Evolutionary conservation across 805 yeast genomes (phyloP).

Genomic region (Scheffersomyces lignosus): DNA sequence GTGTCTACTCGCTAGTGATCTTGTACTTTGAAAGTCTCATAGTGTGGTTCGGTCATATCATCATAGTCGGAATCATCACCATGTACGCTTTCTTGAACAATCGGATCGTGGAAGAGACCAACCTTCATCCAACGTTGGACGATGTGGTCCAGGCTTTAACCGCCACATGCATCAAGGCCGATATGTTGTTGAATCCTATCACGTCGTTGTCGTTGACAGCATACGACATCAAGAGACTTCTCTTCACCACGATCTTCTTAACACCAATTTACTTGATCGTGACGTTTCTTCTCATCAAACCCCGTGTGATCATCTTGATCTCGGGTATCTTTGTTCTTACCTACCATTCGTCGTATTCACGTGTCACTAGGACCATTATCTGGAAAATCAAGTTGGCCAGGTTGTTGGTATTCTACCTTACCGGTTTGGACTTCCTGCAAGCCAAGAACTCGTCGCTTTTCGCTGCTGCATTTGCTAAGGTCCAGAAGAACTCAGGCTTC

Average conservation of each 20-base stretch:
- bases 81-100: slow-evolving; percentile 60
- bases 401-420: slow-evolving; percentile 71
- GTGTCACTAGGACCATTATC: slow-evolving; percentile 76
- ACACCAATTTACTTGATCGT: slow-evolving; percentile 81
- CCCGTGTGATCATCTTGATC: slow-evolving; percentile 61
- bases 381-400: slow-evolving; percentile 82
- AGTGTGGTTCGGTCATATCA: slow-evolving; percentile 79
- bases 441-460: slow-evolving; percentile 47
- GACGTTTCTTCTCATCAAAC: slow-evolving; percentile 67
- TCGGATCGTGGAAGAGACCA: slow-evolving; percentile 57
- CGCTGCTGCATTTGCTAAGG: slow-evolving; percentile 56
- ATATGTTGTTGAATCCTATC: slow-evolving; percentile 77
- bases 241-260: slow-evolving; percentile 80
- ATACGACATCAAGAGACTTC: slow-evolving; percentile 73
- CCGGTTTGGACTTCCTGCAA: slow-evolving; percentile 76
- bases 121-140: slow-evolving; percentile 77
- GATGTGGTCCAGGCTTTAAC: slow-evolving; percentile 79
- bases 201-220: slow-evolving; percentile 70
- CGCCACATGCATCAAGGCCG: slow-evolving; percentile 71
- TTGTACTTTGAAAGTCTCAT: slow-evolving; percentile 78
- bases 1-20: slow-evolving; percentile 55
- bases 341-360: slow-evolving; percentile 83
- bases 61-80: slow-evolving; percentile 61
- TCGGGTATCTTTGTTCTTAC: slow-evolving; percentile 65
- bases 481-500: slow-evolving; percentile 36